Conservation (phyloP, 345 rosid species). For the Cardiospermum halicacabum region DNA sequence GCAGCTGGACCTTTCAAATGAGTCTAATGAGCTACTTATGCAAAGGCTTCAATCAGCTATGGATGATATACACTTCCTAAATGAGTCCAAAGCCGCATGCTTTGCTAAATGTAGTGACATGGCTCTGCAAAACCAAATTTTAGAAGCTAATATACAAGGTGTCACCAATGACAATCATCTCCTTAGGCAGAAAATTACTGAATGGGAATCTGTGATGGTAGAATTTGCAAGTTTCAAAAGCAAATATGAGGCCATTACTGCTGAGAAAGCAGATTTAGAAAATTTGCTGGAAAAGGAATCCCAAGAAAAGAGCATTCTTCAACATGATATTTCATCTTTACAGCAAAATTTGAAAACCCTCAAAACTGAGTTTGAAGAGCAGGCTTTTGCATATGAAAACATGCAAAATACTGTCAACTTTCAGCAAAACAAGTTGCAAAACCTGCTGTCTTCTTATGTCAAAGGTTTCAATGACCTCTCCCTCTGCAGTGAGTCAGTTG, state of each 20-base stretch:
- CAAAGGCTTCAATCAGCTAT: slow-evolving; percentile 59
- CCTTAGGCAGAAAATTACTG: slow-evolving; percentile 59
- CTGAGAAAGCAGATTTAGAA: slow-evolving; percentile 59
- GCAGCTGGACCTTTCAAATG: slow-evolving; percentile 61
- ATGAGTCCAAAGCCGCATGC: slow-evolving; percentile 51
- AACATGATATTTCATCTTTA: slow-evolving; percentile 35
- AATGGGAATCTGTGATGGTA: slow-evolving; percentile 54
- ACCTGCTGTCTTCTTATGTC: slow-evolving; percentile 35
- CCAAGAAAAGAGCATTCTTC: slow-evolving; percentile 48
- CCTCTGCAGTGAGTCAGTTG: slow-evolving; percentile 24
- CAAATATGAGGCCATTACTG: slow-evolving; percentile 51
- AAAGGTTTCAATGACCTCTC: slow-evolving; percentile 35
- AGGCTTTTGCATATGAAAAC: slow-evolving; percentile 41
- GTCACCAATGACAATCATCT: slow-evolving; percentile 51
- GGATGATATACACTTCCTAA: slow-evolving; percentile 59
- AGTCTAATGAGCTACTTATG: slow-evolving; percentile 56
- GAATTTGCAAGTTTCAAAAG: slow-evolving; percentile 46
- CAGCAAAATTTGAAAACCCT: slow-evolving; percentile 48
- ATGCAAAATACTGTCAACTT: slow-evolving; percentile 36
- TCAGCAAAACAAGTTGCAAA: slow-evolving; percentile 43
- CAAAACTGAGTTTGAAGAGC: slow-evolving; percentile 39
- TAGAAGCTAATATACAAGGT: slow-evolving; percentile 51
- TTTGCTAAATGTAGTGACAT: slow-evolving; percentile 51
- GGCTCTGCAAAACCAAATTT: slow-evolving; percentile 51
- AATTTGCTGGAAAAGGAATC: slow-evolving; percentile 54